Conservation (phyloP, 2,329 filamentous ascomycete species). For the Cercospora zeina region DNA sequence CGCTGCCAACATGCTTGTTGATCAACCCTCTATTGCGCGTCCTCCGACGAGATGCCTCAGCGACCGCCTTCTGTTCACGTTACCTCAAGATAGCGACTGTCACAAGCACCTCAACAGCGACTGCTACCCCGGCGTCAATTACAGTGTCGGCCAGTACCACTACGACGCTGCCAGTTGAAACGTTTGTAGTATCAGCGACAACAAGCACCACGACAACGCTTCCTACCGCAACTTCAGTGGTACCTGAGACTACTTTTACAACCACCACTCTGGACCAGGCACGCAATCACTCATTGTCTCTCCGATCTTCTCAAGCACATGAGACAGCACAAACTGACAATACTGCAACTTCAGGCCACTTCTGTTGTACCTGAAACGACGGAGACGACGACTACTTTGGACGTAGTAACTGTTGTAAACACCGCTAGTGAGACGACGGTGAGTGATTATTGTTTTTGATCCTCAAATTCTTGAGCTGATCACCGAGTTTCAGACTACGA, state of each 20-base stretch:
- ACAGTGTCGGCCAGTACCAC: not conserved
- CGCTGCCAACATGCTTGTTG: not conserved
- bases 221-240: not conserved
- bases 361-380: not conserved
- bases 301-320: not conserved
- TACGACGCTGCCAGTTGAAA: not conserved
- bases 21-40: not conserved
- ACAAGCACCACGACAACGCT: not conserved
- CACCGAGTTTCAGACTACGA: not conserved
- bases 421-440: not conserved
- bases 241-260: not conserved
- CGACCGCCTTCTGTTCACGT: not conserved
- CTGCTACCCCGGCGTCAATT: not conserved
- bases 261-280: not conserved
- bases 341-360: not conserved
- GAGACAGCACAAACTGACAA: not conserved
- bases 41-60: not conserved
- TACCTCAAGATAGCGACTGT: not conserved
- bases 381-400: not conserved
- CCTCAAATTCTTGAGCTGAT: not conserved
- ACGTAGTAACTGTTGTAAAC: not conserved
- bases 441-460: not conserved
- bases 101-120: not conserved
- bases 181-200: not conserved
- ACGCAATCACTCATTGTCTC: not conserved